phyloP scores from a whole-genome alignment of 768 basidiomycete genomes.

The Leccinum obscurum region DNA sequence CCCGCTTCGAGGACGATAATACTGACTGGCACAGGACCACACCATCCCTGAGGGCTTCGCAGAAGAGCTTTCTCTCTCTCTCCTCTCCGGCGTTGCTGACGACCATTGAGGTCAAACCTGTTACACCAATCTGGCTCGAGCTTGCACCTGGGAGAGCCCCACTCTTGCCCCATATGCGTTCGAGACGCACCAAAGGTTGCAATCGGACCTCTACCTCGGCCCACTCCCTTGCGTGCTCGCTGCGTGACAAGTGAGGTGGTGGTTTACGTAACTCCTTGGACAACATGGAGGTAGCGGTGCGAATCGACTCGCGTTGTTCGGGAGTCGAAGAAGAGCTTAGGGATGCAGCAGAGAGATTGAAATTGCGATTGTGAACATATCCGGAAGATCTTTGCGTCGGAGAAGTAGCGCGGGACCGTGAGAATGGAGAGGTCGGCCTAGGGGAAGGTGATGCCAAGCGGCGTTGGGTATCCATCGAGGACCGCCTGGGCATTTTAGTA shows the following conservation, averaged over 20 bases:
- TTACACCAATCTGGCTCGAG: slow-evolving; percentile 39
- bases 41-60: slow-evolving; percentile 79
- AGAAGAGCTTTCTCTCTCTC: slow-evolving; percentile 69
- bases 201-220: slow-evolving; percentile 74
- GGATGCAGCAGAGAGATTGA: slow-evolving; percentile 61
- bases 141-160: slow-evolving; percentile 43
- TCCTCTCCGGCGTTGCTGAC: slow-evolving; percentile 64
- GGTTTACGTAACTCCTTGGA: slow-evolving; percentile 67
- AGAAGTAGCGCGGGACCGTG: slow-evolving; percentile 46
- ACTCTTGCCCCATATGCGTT: slow-evolving; percentile 76
- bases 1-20: slow-evolving; percentile 11
- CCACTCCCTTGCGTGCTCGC: slow-evolving; percentile 58
- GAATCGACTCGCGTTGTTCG: slow-evolving; percentile 67
- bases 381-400: slow-evolving; percentile 43
- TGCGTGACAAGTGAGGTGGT: slow-evolving; percentile 53
- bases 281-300: slow-evolving; percentile 60
- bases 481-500: slow-evolving; percentile 16
- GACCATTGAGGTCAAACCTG: slow-evolving; percentile 35
- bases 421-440: slow-evolving; percentile 45
- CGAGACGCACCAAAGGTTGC: slow-evolving; percentile 60
- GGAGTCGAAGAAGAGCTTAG: slow-evolving; percentile 49
- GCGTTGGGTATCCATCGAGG: slow-evolving; percentile 28
- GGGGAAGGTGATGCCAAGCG: slow-evolving; percentile 33
- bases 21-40: slow-evolving; percentile 90
- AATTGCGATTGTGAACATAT: slow-evolving; percentile 54